A percentile compares a stretch with the other conserved stretches of the same genome.
Evolutionary conservation across 345 rosid species (phyloP).

Genomic region (Adansonia digitata): DNA sequence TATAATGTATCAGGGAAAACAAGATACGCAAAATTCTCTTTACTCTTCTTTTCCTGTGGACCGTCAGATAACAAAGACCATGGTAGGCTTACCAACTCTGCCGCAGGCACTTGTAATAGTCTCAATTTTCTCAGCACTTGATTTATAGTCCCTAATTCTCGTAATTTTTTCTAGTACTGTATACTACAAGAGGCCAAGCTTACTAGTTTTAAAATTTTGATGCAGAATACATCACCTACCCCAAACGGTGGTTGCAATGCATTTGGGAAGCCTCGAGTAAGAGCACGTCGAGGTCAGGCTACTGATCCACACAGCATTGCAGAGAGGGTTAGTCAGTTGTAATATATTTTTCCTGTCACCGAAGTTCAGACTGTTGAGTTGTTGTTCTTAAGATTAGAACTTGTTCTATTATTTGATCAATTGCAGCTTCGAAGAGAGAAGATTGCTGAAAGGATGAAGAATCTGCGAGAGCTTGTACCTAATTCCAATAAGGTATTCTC

Average conservation of each 20-base stretch:
- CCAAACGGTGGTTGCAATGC: constrained; percentile 22
- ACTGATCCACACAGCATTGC: constrained; percentile 73
- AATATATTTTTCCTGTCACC: neutral
- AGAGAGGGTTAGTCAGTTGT: constrained; percentile 36
- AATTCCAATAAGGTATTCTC: constrained; percentile 50
- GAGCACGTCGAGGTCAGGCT: constrained; percentile 70
- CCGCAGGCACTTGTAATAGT: constrained; percentile 22
- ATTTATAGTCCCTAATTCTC: neutral
- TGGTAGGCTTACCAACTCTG: constrained; percentile 16
- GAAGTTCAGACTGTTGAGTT: neutral
- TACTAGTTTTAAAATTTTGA: neutral
- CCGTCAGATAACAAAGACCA: constrained; percentile 4
- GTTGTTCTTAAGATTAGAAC: neutral
- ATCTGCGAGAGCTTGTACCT: constrained; percentile 57
- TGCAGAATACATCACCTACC: constrained; percentile 27
- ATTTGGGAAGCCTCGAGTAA: constrained; percentile 37
- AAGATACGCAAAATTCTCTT: constrained; percentile 21
- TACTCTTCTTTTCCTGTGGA: constrained; percentile 17
- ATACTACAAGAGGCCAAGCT: neutral
- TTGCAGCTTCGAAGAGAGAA: constrained; percentile 57
- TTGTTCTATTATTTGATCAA: neutral
- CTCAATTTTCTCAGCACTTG: neutral
- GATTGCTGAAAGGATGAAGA: constrained; percentile 64
- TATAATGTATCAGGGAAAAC: constrained; percentile 29
- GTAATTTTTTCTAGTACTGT: neutral